Conservation (phyloP, 164 flowering plant genomes). For the Macadamia tetraphylla region DNA sequence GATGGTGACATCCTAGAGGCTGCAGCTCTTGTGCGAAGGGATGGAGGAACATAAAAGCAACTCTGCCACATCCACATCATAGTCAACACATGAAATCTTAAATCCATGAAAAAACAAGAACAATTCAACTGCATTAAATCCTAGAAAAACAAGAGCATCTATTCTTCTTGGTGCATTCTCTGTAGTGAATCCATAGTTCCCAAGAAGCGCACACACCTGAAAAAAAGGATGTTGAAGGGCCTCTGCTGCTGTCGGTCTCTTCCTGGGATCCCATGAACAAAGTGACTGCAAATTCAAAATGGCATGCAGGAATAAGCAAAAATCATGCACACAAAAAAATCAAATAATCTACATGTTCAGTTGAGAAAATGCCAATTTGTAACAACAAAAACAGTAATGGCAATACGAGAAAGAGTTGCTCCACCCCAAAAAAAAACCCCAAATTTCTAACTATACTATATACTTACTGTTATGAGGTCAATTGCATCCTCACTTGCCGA, state of each 20-base stretch:
- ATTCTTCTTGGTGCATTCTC: no score
- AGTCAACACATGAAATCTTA: not conserved
- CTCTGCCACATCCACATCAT: constrained; percentile 38
- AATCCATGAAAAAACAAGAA: not conserved
- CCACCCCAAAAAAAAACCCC: not conserved
- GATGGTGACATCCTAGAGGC: constrained; percentile 73
- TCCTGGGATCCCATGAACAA: constrained; percentile 59
- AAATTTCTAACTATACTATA: constrained; percentile 13
- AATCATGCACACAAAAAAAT: not conserved
- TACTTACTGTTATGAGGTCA: constrained; percentile 58
- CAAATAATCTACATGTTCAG: no score
- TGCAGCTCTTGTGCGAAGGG: constrained; percentile 60
- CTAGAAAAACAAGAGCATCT: not conserved
- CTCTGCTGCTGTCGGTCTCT: constrained; percentile 60
- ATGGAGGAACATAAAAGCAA: constrained; percentile 89
- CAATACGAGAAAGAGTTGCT: not conserved
- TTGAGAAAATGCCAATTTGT: not conserved
- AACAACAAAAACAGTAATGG: not conserved
- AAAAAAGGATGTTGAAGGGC: constrained; percentile 72
- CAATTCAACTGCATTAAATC: not conserved
- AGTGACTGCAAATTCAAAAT: constrained; percentile 33
- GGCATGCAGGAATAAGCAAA: not conserved
- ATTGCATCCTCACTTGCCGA: constrained; percentile 71
- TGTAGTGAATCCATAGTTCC: not conserved
- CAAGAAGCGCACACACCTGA: constrained; percentile 28